Conservation (phyloP, 2,329 filamentous ascomycete species). For the Colletotrichum abscissum region DNA sequence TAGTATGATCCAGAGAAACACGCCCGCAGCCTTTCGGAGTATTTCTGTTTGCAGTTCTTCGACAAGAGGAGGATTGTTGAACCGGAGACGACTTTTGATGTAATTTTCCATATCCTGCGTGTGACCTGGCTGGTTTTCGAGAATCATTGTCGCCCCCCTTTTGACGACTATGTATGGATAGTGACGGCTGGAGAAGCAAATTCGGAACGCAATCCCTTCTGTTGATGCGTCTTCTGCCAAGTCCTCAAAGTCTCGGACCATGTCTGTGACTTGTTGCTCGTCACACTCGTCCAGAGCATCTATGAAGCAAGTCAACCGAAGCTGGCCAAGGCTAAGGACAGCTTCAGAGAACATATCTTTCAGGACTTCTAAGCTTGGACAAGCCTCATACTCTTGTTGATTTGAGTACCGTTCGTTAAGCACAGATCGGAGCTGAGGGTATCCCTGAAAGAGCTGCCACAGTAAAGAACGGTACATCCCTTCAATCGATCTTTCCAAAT, state of each 20-base stretch:
- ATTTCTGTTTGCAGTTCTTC: too few relatives aligned
- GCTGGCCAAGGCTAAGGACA: not conserved
- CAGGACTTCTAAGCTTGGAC: too few relatives aligned
- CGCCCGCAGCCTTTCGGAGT: conserved; percentile 48
- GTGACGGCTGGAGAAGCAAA: conserved; percentile 9
- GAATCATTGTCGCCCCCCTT: not conserved
- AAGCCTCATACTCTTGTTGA: not conserved
- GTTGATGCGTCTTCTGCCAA: not conserved
- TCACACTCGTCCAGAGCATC: conserved; percentile 28
- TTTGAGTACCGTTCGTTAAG: conserved; percentile 38
- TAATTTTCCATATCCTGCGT: conserved; percentile 48
- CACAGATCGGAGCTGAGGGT: not conserved
- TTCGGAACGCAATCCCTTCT: conserved; percentile 37
- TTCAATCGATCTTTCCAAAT: conserved; percentile 14
- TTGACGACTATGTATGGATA: conserved; percentile 14
- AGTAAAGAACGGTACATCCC: conserved; percentile 34
- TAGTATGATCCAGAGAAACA: conserved; percentile 57
- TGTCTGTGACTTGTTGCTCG: conserved; percentile 17
- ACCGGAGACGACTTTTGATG: conserved; percentile 43
- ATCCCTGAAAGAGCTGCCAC: not conserved
- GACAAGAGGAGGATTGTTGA: not conserved
- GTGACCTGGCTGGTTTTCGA: conserved; percentile 51
- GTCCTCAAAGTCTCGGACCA: conserved; percentile 14
- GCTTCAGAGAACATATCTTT: not conserved
- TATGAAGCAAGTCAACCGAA: conserved; percentile 27